Conservation (phyloP, 345 rosid genomes). For the Acer yangbiense region DNA sequence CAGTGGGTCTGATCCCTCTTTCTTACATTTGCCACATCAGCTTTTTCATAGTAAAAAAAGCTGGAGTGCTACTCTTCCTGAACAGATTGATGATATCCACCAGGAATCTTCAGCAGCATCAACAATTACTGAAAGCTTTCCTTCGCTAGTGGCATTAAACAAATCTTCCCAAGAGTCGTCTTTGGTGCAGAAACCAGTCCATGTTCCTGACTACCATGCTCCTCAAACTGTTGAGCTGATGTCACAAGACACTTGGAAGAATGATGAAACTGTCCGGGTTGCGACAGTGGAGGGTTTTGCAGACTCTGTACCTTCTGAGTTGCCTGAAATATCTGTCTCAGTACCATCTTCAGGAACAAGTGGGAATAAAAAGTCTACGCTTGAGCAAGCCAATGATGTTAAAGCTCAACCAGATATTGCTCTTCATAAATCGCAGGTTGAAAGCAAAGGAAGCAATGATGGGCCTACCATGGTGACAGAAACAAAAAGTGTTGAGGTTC, state of each 20-base stretch:
- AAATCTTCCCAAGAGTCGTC: slow-evolving; percentile 33
- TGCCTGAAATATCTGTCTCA: slow-evolving; percentile 25
- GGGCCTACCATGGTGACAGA: slow-evolving; percentile 40
- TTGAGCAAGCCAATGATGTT: slow-evolving; percentile 24
- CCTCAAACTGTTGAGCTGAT: slow-evolving; percentile 29
- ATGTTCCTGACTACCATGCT: slow-evolving; percentile 33
- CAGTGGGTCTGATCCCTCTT: slow-evolving; percentile 44
- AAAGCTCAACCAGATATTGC: slow-evolving; percentile 30
- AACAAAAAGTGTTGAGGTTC: slow-evolving; percentile 50
- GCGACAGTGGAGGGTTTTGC: slow-evolving; percentile 17
- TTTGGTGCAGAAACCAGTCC: slow-evolving; percentile 30
- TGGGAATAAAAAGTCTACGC: slow-evolving; percentile 33
- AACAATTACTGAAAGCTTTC: slow-evolving; percentile 35
- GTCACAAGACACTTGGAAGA: slow-evolving; percentile 29
- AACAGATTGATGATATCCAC: slow-evolving; percentile 37
- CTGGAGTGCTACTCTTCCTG: slow-evolving; percentile 39
- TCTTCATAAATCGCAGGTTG: slow-evolving; percentile 30
- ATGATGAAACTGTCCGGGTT: slow-evolving; percentile 29
- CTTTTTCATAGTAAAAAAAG: slow-evolving; percentile 42
- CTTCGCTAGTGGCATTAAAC: slow-evolving; percentile 30
- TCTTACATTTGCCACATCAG: slow-evolving; percentile 55
- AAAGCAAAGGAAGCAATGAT: slow-evolving; percentile 36
- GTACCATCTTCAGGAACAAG: slow-evolving; percentile 25
- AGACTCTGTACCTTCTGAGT: slow-evolving; percentile 25
- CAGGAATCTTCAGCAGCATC: slow-evolving; percentile 42